Conservation (phyloP, 2,329 filamentous ascomycete species). For the Aspergillus tanneri region DNA sequence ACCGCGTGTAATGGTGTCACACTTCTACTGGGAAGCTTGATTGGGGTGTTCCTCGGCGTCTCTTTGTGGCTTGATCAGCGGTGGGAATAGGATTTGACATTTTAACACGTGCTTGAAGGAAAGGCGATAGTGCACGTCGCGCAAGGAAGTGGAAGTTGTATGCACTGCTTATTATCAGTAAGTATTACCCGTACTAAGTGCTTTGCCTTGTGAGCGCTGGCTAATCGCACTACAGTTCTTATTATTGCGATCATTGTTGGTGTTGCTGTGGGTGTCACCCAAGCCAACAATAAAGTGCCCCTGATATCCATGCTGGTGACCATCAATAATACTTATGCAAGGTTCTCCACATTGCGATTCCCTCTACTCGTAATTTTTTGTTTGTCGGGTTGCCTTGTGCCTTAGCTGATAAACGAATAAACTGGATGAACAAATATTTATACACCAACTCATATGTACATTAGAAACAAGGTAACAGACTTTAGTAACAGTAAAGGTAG, state of each 20-base stretch:
- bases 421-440: too few species aligned
- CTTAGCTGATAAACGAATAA: too few species aligned
- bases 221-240: conserved; percentile 44
- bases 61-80: too few species aligned
- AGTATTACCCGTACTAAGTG: conserved; percentile 37
- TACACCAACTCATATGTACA: too few species aligned
- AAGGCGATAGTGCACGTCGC: conserved; percentile 73
- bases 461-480: too few species aligned
- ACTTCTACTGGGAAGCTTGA: too few species aligned
- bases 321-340: background rate
- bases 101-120: too few species aligned
- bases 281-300: conserved; percentile 27
- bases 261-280: conserved; percentile 50
- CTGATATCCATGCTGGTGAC: background rate
- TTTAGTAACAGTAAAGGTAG: too few species aligned
- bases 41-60: too few species aligned
- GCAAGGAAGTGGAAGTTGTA: conserved; percentile 96
- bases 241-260: conserved; percentile 56
- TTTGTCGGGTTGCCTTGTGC: conserved; percentile 4
- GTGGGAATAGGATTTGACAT: too few species aligned
- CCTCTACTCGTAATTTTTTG: conserved; percentile 5
- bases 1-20: too few species aligned
- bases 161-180: conserved; percentile 72
- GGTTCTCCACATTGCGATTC: conserved; percentile 2
- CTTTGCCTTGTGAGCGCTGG: background rate